Evolutionary conservation across 495 filamentous ascomycete genomes (phyloP).

Genomic region (Penicillium waksmanii): DNA sequence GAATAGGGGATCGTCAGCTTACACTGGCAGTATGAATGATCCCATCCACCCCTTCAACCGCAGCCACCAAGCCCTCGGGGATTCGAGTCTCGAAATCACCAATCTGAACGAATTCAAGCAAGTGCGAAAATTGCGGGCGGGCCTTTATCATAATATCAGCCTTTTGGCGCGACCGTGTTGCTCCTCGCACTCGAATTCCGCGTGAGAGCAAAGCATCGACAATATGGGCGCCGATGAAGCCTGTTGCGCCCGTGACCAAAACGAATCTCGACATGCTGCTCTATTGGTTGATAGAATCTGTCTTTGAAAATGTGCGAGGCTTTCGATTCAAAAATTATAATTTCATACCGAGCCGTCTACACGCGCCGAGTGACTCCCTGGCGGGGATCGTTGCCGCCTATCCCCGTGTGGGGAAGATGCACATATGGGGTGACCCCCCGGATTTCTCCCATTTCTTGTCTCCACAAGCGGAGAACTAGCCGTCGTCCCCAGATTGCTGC

Average conservation of each 20-base stretch:
- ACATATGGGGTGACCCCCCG: background rate
- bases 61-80: background rate
- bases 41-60: constrained; percentile 1
- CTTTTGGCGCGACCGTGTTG: constrained; percentile 19
- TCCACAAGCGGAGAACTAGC: background rate
- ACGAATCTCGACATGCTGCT: constrained; percentile 7
- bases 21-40: constrained; percentile 6
- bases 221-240: constrained; percentile 30
- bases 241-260: constrained; percentile 32
- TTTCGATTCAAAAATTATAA: too few species aligned
- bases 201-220: constrained; percentile 15
- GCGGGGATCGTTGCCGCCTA: background rate
- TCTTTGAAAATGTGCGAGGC: too few species aligned
- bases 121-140: constrained; percentile 22
- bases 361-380: too few species aligned
- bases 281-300: background rate
- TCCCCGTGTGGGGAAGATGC: background rate
- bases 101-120: constrained; percentile 10
- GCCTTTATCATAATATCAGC: constrained; percentile 19
- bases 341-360: too few species aligned
- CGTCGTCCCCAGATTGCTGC: too few species aligned
- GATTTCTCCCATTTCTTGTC: background rate
- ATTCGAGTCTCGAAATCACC: constrained; percentile 1
- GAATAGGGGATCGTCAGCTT: background rate
- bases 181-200: constrained; percentile 27